These are phyloP conservation scores for Leccinum griseonigrum DNA, from an alignment of 1,284 basidiomycete species.

Conservation along the genomic window DNA sequence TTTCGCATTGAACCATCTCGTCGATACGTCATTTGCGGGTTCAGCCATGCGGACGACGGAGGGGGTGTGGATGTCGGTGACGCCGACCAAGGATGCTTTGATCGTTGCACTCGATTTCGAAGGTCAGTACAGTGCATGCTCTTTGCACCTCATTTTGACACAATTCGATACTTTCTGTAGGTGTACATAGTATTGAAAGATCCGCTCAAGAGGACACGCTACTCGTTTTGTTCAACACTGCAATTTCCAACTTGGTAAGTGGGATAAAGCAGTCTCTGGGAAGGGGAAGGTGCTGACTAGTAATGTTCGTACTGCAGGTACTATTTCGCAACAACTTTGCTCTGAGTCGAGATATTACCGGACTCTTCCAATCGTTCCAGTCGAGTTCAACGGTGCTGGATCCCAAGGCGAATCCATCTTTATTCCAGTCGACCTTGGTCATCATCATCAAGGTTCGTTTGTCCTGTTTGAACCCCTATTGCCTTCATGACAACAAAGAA, in stretches of 20 bases:
- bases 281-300: neutral
- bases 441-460: slow-evolving; percentile 58
- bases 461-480: accelerated
- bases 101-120: slow-evolving; percentile 66
- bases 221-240: slow-evolving; percentile 62
- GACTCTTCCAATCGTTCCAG: slow-evolving; percentile 64
- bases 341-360: slow-evolving; percentile 54
- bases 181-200: slow-evolving; percentile 62
- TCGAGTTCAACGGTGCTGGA: slow-evolving; percentile 58
- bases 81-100: slow-evolving; percentile 52
- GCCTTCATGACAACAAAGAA: accelerated
- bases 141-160: neutral
- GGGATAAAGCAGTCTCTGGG: neutral
- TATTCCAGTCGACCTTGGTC: slow-evolving; percentile 57
- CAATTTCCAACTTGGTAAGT: slow-evolving; percentile 52
- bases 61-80: slow-evolving; percentile 68
- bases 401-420: slow-evolving; percentile 52
- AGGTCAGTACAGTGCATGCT: slow-evolving; percentile 32
- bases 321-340: slow-evolving; percentile 67
- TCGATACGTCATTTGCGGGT: slow-evolving; percentile 64
- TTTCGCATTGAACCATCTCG: slow-evolving; percentile 59
- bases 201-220: slow-evolving; percentile 63
- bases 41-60: slow-evolving; percentile 66
- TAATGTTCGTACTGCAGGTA: slow-evolving; percentile 36
- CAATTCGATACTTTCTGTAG: slow-evolving; percentile 29